Evolutionary conservation across 768 basidiomycete species (phyloP).

Genomic region (Kockovaella imperatae): DNA sequence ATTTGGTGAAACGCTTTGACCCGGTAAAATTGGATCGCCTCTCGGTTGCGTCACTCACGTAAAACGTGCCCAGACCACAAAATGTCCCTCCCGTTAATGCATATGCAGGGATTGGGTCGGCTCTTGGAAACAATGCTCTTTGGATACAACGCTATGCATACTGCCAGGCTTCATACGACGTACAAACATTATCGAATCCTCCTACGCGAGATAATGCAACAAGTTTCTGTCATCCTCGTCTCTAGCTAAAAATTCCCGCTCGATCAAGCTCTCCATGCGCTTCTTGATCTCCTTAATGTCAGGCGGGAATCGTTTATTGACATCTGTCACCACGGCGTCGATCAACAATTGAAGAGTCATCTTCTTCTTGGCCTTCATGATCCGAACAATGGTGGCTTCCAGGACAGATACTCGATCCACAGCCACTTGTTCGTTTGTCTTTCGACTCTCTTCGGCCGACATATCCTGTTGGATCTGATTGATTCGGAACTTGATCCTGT

Average conservation of each 20-base stretch:
- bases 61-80: no score
- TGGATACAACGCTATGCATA: background rate
- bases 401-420: constrained; percentile 76
- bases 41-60: no score
- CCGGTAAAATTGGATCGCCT: no score
- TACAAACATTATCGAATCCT: no score
- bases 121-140: no score
- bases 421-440: constrained; percentile 75
- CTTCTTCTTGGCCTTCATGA: constrained; percentile 90
- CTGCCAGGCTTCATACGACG: no score
- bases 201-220: constrained; percentile 71
- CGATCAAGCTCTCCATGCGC: constrained; percentile 71
- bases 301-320: constrained; percentile 79
- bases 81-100: no score
- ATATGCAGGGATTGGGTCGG: no score
- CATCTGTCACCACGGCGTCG: constrained; percentile 73
- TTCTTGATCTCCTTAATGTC: constrained; percentile 77
- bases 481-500: constrained; percentile 73
- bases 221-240: constrained; percentile 62
- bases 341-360: constrained; percentile 70
- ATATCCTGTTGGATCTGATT: constrained; percentile 93
- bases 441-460: constrained; percentile 73
- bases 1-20: no score
- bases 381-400: constrained; percentile 89
- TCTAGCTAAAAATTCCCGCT: constrained; percentile 67